These are phyloP conservation scores for Pythium apleroticum DNA, from an alignment of 352 stramenopile species.

Conservation along the genomic window DNA sequence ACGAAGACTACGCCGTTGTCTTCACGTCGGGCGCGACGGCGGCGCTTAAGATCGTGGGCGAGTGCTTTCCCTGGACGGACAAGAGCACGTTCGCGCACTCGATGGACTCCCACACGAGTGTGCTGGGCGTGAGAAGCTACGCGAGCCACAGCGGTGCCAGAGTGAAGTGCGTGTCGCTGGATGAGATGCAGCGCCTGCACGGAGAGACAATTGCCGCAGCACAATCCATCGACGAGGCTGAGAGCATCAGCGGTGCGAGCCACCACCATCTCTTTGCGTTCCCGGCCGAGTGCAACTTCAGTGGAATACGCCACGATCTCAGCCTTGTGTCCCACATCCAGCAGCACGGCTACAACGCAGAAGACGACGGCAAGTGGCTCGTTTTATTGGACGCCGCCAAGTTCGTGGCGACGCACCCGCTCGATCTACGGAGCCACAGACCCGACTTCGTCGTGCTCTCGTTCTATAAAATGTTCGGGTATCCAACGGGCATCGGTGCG, in stretches of 20 bases:
- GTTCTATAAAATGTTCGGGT: constrained; percentile 88
- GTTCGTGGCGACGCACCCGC: constrained; percentile 48
- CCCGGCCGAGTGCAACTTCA: constrained; percentile 81
- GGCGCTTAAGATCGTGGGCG: constrained; percentile 77
- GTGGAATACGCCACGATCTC: constrained; percentile 51
- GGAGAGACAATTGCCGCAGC: background rate
- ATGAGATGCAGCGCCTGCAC: constrained; percentile 34
- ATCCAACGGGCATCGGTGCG: constrained; percentile 63
- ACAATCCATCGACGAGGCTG: background rate
- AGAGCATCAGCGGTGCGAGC: background rate
- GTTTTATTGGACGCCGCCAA: constrained; percentile 77
- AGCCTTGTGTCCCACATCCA: constrained; percentile 41
- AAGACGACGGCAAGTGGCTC: constrained; percentile 41
- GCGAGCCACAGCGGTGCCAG: constrained; percentile 31
- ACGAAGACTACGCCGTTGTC: constrained; percentile 76
- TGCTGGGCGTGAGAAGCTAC: constrained; percentile 61
- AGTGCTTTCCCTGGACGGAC: constrained; percentile 72
- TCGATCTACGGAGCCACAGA: constrained; percentile 47
- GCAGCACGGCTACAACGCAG: constrained; percentile 13
- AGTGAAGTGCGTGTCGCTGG: constrained; percentile 35
- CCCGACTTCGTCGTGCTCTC: constrained; percentile 73
- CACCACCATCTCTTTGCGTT: constrained; percentile 55
- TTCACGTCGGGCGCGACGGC: constrained; percentile 86
- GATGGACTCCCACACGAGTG: constrained; percentile 73
- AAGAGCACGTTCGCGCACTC: constrained; percentile 57